These are phyloP conservation scores for Ustilago lituana DNA, from an alignment of 1,284 basidiomycete species.

Conservation along the genomic window DNA sequence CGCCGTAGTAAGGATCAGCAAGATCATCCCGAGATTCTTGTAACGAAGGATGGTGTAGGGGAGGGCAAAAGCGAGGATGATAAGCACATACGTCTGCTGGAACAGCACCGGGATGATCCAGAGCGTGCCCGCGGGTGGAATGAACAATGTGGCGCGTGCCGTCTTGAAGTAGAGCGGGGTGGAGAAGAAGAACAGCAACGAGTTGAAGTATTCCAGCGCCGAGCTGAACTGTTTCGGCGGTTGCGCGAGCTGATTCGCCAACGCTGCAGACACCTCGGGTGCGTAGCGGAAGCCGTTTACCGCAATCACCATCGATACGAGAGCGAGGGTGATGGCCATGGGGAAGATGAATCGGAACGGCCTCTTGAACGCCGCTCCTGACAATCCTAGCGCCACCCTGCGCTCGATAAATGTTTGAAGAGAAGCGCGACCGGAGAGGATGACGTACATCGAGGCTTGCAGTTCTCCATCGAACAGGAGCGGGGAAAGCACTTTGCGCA, in stretches of 20 bases:
- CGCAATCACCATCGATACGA: conserved; percentile 39
- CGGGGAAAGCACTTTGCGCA: conserved; percentile 51
- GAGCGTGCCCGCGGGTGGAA: conserved; percentile 44
- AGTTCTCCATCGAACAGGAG: conserved; percentile 53
- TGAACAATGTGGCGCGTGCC: conserved; percentile 33
- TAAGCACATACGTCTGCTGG: conserved; percentile 54
- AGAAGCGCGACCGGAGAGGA: conserved; percentile 43
- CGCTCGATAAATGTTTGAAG: conserved; percentile 56
- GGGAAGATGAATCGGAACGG: conserved; percentile 52
- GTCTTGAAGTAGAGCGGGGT: conserved; percentile 29
- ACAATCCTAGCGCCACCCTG: conserved; percentile 28
- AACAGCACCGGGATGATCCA: conserved; percentile 56
- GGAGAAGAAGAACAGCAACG: conserved; percentile 49
- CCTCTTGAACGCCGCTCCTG: conserved; percentile 54
- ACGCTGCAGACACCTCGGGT: conserved; percentile 2
- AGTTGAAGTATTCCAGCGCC: conserved; percentile 53
- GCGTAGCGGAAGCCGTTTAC: conserved; percentile 50
- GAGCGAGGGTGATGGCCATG: conserved; percentile 42
- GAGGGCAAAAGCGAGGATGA: conserved; percentile 46
- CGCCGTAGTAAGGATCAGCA: conserved; percentile 46
- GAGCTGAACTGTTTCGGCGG: conserved; percentile 38
- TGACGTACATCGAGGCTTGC: conserved; percentile 50
- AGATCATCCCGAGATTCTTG: conserved; percentile 45
- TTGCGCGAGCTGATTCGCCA: conserved; percentile 40
- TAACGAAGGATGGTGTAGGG: conserved; percentile 48